phyloP scores from a whole-genome alignment of 2,329 filamentous ascomycete species.

The Bipolaris oryzae region DNA sequence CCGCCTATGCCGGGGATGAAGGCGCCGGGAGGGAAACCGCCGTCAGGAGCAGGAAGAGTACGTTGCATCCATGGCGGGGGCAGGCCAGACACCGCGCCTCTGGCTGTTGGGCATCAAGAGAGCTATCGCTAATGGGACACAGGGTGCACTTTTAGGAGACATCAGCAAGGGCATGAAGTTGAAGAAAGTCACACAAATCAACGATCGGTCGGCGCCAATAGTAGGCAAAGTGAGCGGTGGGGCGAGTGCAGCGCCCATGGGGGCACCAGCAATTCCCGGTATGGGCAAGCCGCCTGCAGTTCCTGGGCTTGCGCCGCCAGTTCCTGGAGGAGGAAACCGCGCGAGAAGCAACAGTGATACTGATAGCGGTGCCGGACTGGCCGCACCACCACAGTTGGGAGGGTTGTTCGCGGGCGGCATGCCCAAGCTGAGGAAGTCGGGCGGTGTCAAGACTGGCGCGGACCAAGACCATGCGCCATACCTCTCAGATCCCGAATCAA shows the following conservation, averaged over 20 bases:
- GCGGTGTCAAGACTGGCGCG: slow-evolving; percentile 67
- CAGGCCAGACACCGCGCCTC: not conserved
- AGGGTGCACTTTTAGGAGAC: slow-evolving; percentile 87
- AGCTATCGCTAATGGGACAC: slow-evolving; percentile 31
- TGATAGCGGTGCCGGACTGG: slow-evolving; percentile 30
- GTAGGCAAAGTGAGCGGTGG: slow-evolving; percentile 64
- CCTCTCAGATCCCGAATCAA: slow-evolving; percentile 77
- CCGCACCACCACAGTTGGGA: slow-evolving; percentile 72
- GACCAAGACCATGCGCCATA: slow-evolving; percentile 71
- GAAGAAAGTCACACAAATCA: slow-evolving; percentile 81
- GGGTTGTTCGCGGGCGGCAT: slow-evolving; percentile 93
- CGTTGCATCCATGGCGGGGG: slow-evolving; percentile 12
- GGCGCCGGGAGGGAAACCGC: slow-evolving; percentile 40
- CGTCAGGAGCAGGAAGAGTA: slow-evolving; percentile 46
- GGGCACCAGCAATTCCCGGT: slow-evolving; percentile 80
- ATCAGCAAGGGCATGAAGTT: slow-evolving; percentile 81
- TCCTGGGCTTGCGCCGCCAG: slow-evolving; percentile 73
- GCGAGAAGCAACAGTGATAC: slow-evolving; percentile 85
- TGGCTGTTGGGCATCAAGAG: slow-evolving; percentile 5
- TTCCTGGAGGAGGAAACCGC: slow-evolving; percentile 59
- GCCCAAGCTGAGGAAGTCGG: slow-evolving; percentile 89
- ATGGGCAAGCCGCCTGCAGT: slow-evolving; percentile 56
- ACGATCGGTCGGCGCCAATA: slow-evolving; percentile 85
- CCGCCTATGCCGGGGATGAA: slow-evolving; percentile 46
- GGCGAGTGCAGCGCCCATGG: slow-evolving; percentile 66